Evolutionary conservation across 176 grass and related monocot genomes (phyloP).

Genomic region (Neostapfia colusana): DNA sequence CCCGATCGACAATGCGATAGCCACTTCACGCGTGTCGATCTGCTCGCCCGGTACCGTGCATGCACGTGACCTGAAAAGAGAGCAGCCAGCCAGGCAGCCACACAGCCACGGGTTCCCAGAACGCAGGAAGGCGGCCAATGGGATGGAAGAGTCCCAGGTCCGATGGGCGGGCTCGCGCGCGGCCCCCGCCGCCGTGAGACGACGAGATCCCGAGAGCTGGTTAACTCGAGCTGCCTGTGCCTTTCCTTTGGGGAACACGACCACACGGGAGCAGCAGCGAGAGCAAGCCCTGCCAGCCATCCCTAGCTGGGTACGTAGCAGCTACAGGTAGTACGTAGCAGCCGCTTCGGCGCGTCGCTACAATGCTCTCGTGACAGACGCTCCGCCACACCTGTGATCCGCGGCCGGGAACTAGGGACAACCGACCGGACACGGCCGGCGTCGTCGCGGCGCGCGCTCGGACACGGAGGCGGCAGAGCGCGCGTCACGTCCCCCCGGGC

Average conservation of each 20-base stretch:
- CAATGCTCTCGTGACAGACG: conserved; percentile 35
- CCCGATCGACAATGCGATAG: not conserved
- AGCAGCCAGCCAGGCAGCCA: not conserved
- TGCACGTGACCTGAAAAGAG: not conserved
- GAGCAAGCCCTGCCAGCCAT: not conserved
- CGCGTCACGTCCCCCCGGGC: not conserved
- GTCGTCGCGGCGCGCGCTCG: too few relatives aligned
- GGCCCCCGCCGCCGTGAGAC: too few relatives aligned
- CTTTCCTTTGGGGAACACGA: conserved; percentile 43
- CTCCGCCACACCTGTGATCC: conserved; percentile 28
- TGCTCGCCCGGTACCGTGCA: not conserved
- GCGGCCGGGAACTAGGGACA: not conserved
- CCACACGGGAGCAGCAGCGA: not conserved
- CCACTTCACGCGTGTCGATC: not conserved
- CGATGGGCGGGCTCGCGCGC: not conserved
- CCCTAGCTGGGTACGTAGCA: not conserved
- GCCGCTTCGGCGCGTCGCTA: not conserved
- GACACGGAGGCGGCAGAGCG: not conserved
- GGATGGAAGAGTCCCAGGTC: not conserved
- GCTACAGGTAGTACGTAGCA: not conserved
- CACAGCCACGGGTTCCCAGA: conserved; percentile 16
- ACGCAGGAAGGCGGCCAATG: conserved; percentile 40
- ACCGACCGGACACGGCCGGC: not conserved
- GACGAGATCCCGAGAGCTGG: too few relatives aligned
- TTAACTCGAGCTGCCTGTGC: conserved; percentile 2